Conservation (phyloP, 2,329 filamentous ascomycete genomes). For the Sporothrix brasiliensis region DNA sequence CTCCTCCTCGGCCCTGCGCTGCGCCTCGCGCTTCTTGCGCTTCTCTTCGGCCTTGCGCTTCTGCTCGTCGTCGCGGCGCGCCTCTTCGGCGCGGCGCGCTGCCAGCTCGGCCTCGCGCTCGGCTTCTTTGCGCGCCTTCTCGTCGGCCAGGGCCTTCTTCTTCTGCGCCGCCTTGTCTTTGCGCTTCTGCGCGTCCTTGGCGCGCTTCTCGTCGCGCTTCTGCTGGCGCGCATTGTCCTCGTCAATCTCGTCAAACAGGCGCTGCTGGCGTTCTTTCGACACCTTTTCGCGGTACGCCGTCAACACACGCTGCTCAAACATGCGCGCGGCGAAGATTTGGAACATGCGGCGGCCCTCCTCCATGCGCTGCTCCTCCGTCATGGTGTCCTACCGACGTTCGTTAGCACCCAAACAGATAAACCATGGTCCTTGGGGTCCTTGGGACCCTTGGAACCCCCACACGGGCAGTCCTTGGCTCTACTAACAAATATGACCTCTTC, state of each 20-base stretch:
- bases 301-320: constrained; percentile 97
- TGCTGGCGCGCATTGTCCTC: constrained; percentile 77
- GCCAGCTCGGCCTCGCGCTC: constrained; percentile 88
- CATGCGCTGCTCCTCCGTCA: constrained; percentile 99
- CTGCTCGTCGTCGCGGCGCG: constrained; percentile 78
- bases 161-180: constrained; percentile 92
- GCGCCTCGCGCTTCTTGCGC: constrained; percentile 64
- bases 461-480: too few relatives aligned
- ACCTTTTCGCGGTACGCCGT: constrained; percentile 98
- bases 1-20: constrained; percentile 86
- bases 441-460: too few relatives aligned
- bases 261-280: constrained; percentile 85
- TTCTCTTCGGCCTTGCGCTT: constrained; percentile 39
- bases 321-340: constrained; percentile 96
- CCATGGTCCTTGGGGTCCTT: too few relatives aligned
- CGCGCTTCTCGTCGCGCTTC: constrained; percentile 87
- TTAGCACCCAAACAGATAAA: too few relatives aligned
- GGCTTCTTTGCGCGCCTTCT: constrained; percentile 83
- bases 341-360: constrained; percentile 98
- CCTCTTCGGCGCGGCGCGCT: constrained; percentile 72
- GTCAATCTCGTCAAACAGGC: constrained; percentile 86
- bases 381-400: constrained; percentile 67
- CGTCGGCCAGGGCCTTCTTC: constrained; percentile 86
- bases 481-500: constrained; percentile 65
- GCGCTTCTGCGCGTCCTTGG: constrained; percentile 89